Evolutionary conservation across 495 filamentous ascomycete species (phyloP), one percentile per base, ranked within the genome.

Genomic region (Bacidia rubella): DNA sequence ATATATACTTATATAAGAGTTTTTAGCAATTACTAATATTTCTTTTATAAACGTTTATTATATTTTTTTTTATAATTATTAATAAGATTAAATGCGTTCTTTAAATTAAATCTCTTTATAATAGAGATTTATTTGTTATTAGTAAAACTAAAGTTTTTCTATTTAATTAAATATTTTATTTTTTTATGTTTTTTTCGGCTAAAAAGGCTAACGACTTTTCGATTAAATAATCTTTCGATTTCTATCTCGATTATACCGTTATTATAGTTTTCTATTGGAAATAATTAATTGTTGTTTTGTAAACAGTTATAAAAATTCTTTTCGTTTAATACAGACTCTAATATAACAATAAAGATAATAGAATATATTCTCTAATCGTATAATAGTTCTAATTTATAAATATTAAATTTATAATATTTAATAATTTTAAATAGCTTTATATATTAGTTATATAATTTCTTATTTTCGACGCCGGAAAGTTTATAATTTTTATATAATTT

Each of bases 71-170:
- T 4, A 48, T 48, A 48, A 17, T 44, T 44, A 9, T 44, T 25
- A 48, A 25, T 48, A 25, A 48, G 22, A 26, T 15, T 48, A 22
- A 23, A 23, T 24, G 22, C 23, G 12, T 26, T 48, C n/a, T 48
- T n/a, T 5, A 23, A 29, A 19, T 4, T 29, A 7, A 4, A 22
- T 48, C 12, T 25, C 22, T 11, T 22, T n/a, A n/a, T 25, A 23
- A 7, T 48, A 48, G 11, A n/a, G n/a, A n/a, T n/a, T n/a, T n/a
- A n/a, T n/a, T n/a, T 48, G 11, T 48, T 48, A 48, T 48, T 7
- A 5, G 20, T 26, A 23, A n/a, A 11, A 23, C 12, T 48, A 23
- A n/a, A 48, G 11, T 11, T 25, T 48, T 48, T 25, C 22, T 48
- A 25, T 48, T 48, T 48, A 23, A 25, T 25, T n/a, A 29, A n/a